Percentiles rank a stretch among this genome's conserved stretches.
These are phyloP conservation scores for Obba rivulosa DNA, from an alignment of 768 basidiomycete genomes.

Conservation along the genomic window DNA sequence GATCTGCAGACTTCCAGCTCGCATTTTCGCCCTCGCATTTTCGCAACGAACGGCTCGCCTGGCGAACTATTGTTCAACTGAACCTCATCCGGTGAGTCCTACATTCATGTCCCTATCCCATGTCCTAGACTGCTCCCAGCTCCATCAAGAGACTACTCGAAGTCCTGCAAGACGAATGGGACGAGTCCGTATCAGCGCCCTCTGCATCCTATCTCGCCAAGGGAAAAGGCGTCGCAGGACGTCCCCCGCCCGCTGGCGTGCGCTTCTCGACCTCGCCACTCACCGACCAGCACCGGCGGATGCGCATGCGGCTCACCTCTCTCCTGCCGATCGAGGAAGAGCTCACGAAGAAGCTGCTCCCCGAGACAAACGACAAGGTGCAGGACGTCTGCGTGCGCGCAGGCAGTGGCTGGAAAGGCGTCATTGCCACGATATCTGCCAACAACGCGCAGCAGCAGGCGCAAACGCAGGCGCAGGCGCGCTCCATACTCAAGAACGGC, in stretches of 20 bases:
- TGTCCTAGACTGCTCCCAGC: constrained; percentile 23
- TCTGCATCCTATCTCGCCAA: constrained; percentile 17
- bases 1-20: constrained; percentile 55
- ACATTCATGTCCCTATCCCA: background rate
- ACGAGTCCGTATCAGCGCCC: constrained; percentile 27
- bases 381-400: constrained; percentile 40
- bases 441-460: background rate
- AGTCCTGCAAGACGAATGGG: constrained; percentile 41
- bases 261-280: constrained; percentile 24
- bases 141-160: constrained; percentile 56
- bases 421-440: constrained; percentile 25
- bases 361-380: constrained; percentile 25
- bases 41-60: constrained; percentile 48
- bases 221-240: constrained; percentile 21
- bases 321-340: constrained; percentile 52
- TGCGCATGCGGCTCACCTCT: constrained; percentile 41
- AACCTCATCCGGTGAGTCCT: constrained; percentile 55
- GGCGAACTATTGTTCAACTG: constrained; percentile 63
- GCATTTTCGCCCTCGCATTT: constrained; percentile 60
- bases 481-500: constrained; percentile 10
- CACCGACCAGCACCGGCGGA: constrained; percentile 30
- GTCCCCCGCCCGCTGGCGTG: constrained; percentile 23
- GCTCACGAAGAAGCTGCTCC: constrained; percentile 45
- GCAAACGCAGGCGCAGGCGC: constrained; percentile 9
- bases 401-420: constrained; percentile 53